These are phyloP conservation scores for Globomyces pollinis-pini DNA, from an alignment of 192 early-diverging fungal species.

Conservation along the genomic window DNA sequence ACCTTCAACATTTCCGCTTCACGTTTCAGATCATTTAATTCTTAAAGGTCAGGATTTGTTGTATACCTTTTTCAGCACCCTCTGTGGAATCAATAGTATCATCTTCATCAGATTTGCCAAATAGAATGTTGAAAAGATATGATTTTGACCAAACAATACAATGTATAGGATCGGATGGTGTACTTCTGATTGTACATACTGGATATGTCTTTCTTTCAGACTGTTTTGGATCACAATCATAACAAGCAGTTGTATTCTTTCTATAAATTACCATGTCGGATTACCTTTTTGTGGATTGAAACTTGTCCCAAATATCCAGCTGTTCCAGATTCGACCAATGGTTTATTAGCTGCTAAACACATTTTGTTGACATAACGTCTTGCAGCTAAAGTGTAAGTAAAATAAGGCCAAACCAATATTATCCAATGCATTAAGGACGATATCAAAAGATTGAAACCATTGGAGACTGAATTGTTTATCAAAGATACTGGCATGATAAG, in stretches of 20 bases:
- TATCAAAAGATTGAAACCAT: conserved; percentile 82
- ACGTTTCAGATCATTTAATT: conserved; percentile 61
- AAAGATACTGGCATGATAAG: conserved; percentile 85
- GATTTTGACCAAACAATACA: conserved; percentile 99
- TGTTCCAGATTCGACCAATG: conserved; percentile 94
- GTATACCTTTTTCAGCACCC: conserved; percentile 21
- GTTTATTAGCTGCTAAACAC: conserved; percentile 85
- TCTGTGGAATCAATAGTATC: conserved; percentile 46
- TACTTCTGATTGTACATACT: conserved; percentile 95
- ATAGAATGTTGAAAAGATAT: conserved; percentile 81
- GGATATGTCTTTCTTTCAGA: conserved; percentile 79
- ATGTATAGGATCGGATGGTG: conserved; percentile 89
- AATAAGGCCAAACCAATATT: conserved; percentile 78
- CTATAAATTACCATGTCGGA: not conserved
- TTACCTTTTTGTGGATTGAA: conserved; percentile 63
- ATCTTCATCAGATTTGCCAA: conserved; percentile 63
- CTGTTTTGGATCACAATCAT: conserved; percentile 84
- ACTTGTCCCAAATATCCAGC: conserved; percentile 91
- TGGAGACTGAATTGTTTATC: conserved; percentile 71
- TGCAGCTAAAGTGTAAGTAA: conserved; percentile 55
- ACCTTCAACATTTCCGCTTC: conserved; percentile 66
- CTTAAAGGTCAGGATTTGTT: conserved; percentile 49
- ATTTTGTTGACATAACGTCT: conserved; percentile 89
- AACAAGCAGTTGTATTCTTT: no score
- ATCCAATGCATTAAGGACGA: conserved; percentile 95